Base-by-base conservation (phyloP, 352 stramenopile species). In the Phytophthora tubulina region DNA sequence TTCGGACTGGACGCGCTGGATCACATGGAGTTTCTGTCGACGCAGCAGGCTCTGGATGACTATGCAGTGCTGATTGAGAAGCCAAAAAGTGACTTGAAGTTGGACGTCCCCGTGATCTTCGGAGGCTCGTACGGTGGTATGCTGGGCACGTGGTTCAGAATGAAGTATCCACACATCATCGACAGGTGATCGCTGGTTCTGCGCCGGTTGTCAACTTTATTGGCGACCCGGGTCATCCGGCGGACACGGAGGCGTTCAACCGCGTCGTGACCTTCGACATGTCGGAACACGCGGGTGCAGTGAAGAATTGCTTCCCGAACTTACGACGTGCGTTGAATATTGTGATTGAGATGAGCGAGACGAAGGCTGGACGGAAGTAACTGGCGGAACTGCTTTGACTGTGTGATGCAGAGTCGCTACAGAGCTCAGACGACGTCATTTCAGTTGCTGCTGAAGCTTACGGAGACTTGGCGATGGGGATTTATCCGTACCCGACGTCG, bases 31-130 rank as follows among this genome's bases (percentile, higher is more conserved):
- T 21, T 21, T 21, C 21, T 21, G 21, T 21, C 21, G 21, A 21
- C 21, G 21, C 21, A 21, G 21, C 96, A 99, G 75, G 78, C 82
- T n/a, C 67, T 97, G 3, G 88, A 84, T 0, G 91, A 97, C 69
- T 93, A 86, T 62, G 80, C 83, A 0, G 73, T 82, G 63, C 64
- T 95, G 9, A 68, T 95, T 7, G 51, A 84, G 15, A 30, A 62
- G 15, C 51, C 93, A 27, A 88, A 90, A 63, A 10, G 44, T 11
- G 62, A 88, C 17, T 41, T 80, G 50, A 27, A 76, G 6, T 70
- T 56, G 4, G 75, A 90, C 53, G 73, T 90, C 86, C 88, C 21
- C 21, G 21, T 21, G 21, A 21, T 21, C 21, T 21, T 21, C 21
- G 21, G 21, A 21, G 21, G 21, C 21, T 21, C 21, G 21, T 21